These are phyloP conservation scores for Exophiala viscosa DNA, from an alignment of 2,329 filamentous ascomycete species.

Conservation along the genomic window DNA sequence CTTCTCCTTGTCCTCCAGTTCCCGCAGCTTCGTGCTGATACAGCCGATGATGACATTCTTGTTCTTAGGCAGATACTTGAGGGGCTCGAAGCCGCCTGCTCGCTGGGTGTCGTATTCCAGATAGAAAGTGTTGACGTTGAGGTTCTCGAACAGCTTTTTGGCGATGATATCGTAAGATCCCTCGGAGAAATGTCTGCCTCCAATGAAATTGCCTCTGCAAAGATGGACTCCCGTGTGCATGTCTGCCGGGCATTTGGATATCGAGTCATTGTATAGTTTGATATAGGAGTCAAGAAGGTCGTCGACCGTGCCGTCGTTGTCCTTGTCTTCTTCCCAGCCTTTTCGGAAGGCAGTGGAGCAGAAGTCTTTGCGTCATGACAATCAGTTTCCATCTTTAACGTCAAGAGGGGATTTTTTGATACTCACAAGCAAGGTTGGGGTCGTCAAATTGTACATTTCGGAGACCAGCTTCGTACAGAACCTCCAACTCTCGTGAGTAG, in stretches of 20 bases:
- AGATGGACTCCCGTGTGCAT: conserved; percentile 71
- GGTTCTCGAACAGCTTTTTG: conserved; percentile 56
- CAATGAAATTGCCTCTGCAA: conserved; percentile 61
- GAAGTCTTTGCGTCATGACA: conserved; percentile 52
- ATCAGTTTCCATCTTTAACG: background rate
- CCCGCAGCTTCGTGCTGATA: conserved; percentile 56
- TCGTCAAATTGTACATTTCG: conserved; percentile 61
- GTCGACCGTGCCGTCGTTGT: conserved; percentile 62
- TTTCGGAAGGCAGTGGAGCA: conserved; percentile 63
- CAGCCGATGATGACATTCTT: conserved; percentile 59
- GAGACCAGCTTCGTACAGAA: conserved; percentile 56
- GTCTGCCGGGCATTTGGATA: conserved; percentile 57
- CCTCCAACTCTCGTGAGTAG: conserved; percentile 60
- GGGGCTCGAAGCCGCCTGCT: conserved; percentile 59
- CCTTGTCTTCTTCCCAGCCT: conserved; percentile 62
- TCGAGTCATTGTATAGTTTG: conserved; percentile 65
- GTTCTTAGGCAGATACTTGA: conserved; percentile 53
- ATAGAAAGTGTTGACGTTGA: conserved; percentile 60
- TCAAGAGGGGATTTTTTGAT: background rate
- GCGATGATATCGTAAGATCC: conserved; percentile 63
- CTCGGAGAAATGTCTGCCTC: conserved; percentile 57
- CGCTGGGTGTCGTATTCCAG: conserved; percentile 62
- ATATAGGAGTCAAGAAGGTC: conserved; percentile 69
- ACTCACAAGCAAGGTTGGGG: conserved; percentile 58
- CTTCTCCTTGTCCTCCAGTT: conserved; percentile 57